Evolutionary conservation across 768 basidiomycete genomes (phyloP).

Genomic region (Crepidotus variabilis): DNA sequence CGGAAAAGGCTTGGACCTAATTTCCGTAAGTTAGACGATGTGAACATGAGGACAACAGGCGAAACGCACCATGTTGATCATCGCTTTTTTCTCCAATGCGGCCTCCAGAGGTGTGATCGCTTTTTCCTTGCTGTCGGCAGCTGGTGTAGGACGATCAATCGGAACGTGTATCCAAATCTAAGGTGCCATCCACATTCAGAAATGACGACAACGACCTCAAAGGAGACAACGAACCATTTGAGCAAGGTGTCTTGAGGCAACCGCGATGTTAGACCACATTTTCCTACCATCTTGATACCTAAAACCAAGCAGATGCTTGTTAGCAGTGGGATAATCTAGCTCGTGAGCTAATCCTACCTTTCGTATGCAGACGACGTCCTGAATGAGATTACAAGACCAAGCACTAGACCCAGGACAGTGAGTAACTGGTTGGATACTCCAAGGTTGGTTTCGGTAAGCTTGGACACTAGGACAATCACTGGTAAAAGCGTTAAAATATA

Average conservation of each 20-base stretch:
- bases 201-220: neutral
- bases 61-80: constrained; percentile 58
- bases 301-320: neutral
- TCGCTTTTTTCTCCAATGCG: constrained; percentile 72
- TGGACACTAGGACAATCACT: constrained; percentile 60
- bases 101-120: constrained; percentile 34
- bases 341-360: constrained; percentile 27
- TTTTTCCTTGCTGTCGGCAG: constrained; percentile 17
- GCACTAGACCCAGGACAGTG: constrained; percentile 74
- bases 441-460: constrained; percentile 43
- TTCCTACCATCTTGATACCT: constrained; percentile 70
- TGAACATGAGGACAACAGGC: neutral
- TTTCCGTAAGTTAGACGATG: neutral
- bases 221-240: constrained; percentile 40
- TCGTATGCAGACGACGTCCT: constrained; percentile 71
- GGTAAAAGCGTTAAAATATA: neutral
- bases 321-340: neutral
- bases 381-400: constrained; percentile 71
- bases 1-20: constrained; percentile 64
- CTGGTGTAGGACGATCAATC: constrained; percentile 34
- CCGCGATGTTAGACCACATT: constrained; percentile 62
- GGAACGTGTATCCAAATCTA: constrained; percentile 62
- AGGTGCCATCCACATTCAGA: neutral
- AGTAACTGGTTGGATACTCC: constrained; percentile 49
- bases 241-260: constrained; percentile 55